Evolutionary conservation across 2,329 filamentous ascomycete genomes (phyloP).

Genomic region (Aspergillus spinulosporus): DNA sequence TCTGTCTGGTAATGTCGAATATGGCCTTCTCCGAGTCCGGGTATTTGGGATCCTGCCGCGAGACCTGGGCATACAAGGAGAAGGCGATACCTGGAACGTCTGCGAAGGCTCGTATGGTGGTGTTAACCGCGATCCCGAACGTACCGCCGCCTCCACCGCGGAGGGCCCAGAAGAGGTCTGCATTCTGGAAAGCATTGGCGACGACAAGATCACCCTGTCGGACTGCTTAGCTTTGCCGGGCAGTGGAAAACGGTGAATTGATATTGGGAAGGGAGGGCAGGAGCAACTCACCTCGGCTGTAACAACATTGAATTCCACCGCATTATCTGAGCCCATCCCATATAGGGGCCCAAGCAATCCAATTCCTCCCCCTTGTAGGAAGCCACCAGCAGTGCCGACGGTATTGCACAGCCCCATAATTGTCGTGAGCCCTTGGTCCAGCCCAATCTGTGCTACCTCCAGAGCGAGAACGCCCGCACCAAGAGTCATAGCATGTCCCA

Average conservation of each 20-base stretch:
- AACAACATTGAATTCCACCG: not conserved
- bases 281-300: not conserved
- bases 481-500: not conserved
- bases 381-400: not conserved
- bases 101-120: slow-evolving; percentile 4
- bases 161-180: slow-evolving; percentile 25
- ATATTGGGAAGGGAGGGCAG: no score
- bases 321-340: slow-evolving; percentile 2
- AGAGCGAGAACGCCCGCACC: not conserved
- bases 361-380: not conserved
- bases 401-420: not conserved
- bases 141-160: slow-evolving; percentile 24
- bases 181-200: slow-evolving; percentile 22
- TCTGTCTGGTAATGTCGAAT: no score
- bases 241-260: not conserved
- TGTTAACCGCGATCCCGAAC: slow-evolving; percentile 22
- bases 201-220: not conserved
- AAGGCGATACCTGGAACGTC: not conserved
- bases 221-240: not conserved
- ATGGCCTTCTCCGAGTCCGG: not conserved
- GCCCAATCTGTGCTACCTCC: not conserved
- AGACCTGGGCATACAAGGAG: not conserved
- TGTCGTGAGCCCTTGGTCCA: not conserved
- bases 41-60: not conserved
- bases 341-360: not conserved